Evolutionary conservation across 768 basidiomycete genomes (phyloP), one percentile per base, ranked within the genome.

Genomic region (Solioccasus polychromus): DNA sequence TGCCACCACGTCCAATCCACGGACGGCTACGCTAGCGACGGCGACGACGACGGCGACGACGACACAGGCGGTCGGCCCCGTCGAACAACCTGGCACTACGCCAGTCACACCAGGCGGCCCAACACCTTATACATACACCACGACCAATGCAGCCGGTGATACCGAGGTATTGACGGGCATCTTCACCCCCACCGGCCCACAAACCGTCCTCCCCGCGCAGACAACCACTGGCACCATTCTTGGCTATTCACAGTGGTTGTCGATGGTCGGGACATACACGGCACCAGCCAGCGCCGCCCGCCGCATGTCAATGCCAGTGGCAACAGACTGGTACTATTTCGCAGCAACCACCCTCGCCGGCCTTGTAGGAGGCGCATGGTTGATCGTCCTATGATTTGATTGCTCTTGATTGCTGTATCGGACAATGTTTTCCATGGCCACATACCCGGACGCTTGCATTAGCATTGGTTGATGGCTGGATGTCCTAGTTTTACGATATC

Each of bases 91-190:
- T 19, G 70, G 57, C 3, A 24, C 74, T 5, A 68, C 64, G 20
- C 63, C 61, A 3, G 62, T 52, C 18, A 57, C 64, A 3, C 68
- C 77, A 25, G 72, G 73, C 6, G 78, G 72, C 2, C 71, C 72
- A 23, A 79, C 75, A 0, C 75, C 76, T 0, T 80, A 69, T 56
- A 61, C 61, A 2, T 80, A 79, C 50, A 79, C 77, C 24, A 80
- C 79, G 0, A 67, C 60, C 43, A 51, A 70, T 34, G 67, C 67
- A 39, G 46, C 35, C 18, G 67, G 68, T 5, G 26, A 68, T 28
- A 47, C 58, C 5, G 51, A 55, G 26, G 52, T 50, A 1, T 0
- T 51, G 23, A 30, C 51, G 28, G 67, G 56, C 39, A 38, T 54
- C 29, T 68, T 68, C 50, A 68, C 63, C 1, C 67, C 67, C 20